These are phyloP conservation scores for Aulographum hederae DNA, from an alignment of 2,329 filamentous ascomycete species.

Conservation along the genomic window DNA sequence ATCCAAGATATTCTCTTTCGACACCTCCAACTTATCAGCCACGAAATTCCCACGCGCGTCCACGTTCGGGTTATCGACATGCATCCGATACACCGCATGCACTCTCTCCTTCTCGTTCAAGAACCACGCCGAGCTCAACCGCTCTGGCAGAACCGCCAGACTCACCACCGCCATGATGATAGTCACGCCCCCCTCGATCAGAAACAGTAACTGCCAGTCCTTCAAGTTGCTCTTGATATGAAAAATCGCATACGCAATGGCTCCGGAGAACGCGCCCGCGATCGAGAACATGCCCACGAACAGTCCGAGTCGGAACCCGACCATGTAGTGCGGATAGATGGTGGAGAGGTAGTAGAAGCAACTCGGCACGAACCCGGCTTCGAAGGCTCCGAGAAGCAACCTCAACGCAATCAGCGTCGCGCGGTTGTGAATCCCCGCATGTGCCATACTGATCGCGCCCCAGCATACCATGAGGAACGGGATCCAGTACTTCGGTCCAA, in stretches of 20 bases:
- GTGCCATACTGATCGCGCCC: conserved; percentile 5
- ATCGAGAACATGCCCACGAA: conserved; percentile 6
- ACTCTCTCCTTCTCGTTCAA: conserved; percentile 1
- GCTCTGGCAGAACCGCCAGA: neutral
- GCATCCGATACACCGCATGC: conserved; percentile 5
- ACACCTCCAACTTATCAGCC: neutral
- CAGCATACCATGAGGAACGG: conserved; percentile 4
- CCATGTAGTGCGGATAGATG: conserved; percentile 5
- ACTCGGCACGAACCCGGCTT: conserved; percentile 6
- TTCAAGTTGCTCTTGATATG: conserved; percentile 3
- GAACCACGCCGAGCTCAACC: conserved; percentile 3
- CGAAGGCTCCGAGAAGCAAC: conserved; percentile 6
- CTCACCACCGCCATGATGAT: conserved; percentile 4
- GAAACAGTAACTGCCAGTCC: conserved; percentile 6
- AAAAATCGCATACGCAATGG: conserved; percentile 6
- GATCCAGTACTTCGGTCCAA: conserved; percentile 6
- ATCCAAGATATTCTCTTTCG: conserved; percentile 3
- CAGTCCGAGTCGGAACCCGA: conserved; percentile 5
- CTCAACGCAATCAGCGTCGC: conserved; percentile 6
- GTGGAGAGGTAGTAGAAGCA: conserved; percentile 6
- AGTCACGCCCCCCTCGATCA: conserved; percentile 5
- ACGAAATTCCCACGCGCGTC: neutral
- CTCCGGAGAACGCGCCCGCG: conserved; percentile 7
- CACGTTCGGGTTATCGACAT: conserved; percentile 1
- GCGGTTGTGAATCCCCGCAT: conserved; percentile 5